Percentiles rank a stretch among this genome's conserved stretches.
phyloP scores from a whole-genome alignment of 768 basidiomycete genomes.

The Leccinum disarticulatum region DNA sequence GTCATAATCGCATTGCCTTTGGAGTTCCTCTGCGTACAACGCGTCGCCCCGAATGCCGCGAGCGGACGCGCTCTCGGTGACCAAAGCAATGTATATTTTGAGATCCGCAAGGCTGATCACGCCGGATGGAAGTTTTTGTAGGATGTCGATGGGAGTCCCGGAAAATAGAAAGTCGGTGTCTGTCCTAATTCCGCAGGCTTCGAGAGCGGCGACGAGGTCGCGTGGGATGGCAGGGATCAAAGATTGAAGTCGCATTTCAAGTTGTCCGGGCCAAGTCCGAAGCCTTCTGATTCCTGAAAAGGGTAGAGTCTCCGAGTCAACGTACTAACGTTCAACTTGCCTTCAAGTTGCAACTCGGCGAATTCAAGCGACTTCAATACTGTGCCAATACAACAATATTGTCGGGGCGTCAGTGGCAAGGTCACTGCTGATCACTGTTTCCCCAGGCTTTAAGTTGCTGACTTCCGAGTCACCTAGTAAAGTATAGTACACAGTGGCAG shows the following conservation, averaged over 20 bases:
- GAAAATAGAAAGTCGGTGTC: constrained; percentile 59
- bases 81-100: constrained; percentile 36
- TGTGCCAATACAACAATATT: too few relatives aligned
- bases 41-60: constrained; percentile 37
- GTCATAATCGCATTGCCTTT: constrained; percentile 11
- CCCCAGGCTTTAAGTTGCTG: not conserved
- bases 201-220: constrained; percentile 47
- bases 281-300: too few relatives aligned
- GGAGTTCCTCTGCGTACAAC: constrained; percentile 21
- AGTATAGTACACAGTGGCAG: too few relatives aligned
- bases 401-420: too few relatives aligned
- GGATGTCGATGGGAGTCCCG: constrained; percentile 47
- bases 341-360: too few relatives aligned
- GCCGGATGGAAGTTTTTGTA: constrained; percentile 49
- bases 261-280: too few relatives aligned
- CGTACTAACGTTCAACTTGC: too few relatives aligned
- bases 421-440: not conserved
- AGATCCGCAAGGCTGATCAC: constrained; percentile 51
- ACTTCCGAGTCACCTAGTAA: not conserved
- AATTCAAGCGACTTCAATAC: too few relatives aligned
- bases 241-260: constrained; percentile 26
- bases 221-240: constrained; percentile 38
- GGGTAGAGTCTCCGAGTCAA: too few relatives aligned
- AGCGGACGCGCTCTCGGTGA: constrained; percentile 46
- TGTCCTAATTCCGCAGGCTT: constrained; percentile 50